Conservation (phyloP, 1,284 basidiomycete genomes). For the Tremellales sp. region DNA sequence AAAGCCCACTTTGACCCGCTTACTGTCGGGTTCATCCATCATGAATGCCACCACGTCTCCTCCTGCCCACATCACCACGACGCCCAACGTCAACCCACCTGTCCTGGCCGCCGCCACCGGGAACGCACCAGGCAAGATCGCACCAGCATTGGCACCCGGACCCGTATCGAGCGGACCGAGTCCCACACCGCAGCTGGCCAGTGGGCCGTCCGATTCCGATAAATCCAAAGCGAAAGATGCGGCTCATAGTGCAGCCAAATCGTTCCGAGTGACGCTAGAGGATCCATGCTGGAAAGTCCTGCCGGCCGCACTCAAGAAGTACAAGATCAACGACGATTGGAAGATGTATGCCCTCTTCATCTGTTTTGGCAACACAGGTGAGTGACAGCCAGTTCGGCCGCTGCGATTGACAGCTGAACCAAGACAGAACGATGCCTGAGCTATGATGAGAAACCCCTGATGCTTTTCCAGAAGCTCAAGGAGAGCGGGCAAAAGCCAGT, state of each 20-base stretch:
- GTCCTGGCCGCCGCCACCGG: background rate
- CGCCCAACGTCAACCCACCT: background rate
- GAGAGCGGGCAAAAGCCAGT: conserved; percentile 96
- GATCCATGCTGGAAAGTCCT: conserved; percentile 98
- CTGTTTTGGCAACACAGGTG: conserved; percentile 87
- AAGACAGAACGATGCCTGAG: conserved; percentile 81
- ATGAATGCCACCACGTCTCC: conserved; percentile 6
- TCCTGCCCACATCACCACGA: conserved; percentile 5
- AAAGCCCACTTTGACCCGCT: conserved; percentile 16
- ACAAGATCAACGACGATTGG: conserved; percentile 99
- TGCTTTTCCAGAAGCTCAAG: conserved; percentile 95
- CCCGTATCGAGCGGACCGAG: conserved; percentile 1
- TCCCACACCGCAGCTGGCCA: conserved; percentile 1
- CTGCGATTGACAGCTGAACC: background rate
- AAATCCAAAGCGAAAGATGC: conserved; percentile 34
- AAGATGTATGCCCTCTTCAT: conserved; percentile 99
- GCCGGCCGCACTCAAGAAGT: conserved; percentile 96
- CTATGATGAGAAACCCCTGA: conserved; percentile 95
- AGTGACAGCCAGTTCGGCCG: conserved; percentile 24
- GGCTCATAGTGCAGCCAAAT: conserved; percentile 48
- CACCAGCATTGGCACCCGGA: background rate
- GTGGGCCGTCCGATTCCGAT: conserved; percentile 12
- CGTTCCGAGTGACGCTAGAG: conserved; percentile 66
- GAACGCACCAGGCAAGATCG: background rate
- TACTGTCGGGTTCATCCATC: conserved; percentile 14